Percentiles rank a stretch among this genome's conserved stretches.
These are phyloP conservation scores for Solanum rostratum DNA, from an alignment of 257 asterid species.

Conservation along the genomic window DNA sequence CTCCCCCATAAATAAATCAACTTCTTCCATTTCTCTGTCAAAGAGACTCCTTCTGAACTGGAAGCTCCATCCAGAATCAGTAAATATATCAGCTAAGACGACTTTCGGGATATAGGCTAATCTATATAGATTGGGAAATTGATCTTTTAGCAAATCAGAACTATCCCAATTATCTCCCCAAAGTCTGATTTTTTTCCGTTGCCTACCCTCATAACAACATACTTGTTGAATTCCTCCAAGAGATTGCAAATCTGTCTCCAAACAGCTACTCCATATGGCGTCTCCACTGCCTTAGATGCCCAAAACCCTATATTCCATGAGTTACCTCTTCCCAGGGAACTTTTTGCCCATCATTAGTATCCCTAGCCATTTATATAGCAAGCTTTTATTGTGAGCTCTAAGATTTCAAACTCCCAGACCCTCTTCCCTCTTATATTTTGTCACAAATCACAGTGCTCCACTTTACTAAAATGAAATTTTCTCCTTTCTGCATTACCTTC, in stretches of 20 bases:
- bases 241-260: background rate
- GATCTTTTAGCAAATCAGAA: background rate
- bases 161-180: background rate
- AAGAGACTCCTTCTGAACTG: background rate
- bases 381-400: background rate
- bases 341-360: background rate
- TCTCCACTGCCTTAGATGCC: background rate
- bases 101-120: background rate
- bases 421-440: background rate
- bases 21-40: background rate
- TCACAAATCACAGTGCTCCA: background rate
- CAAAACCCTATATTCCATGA: background rate
- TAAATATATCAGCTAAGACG: background rate
- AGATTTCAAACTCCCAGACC: background rate
- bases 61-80: background rate
- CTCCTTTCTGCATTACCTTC: background rate
- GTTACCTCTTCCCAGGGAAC: background rate
- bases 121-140: background rate
- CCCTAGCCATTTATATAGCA: background rate
- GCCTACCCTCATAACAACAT: background rate
- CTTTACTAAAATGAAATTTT: background rate
- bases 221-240: background rate
- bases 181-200: background rate
- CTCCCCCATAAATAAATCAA: background rate
- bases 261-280: background rate